Conservation (phyloP, 2,329 filamentous ascomycete species). For the Akanthomyces lecanii region DNA sequence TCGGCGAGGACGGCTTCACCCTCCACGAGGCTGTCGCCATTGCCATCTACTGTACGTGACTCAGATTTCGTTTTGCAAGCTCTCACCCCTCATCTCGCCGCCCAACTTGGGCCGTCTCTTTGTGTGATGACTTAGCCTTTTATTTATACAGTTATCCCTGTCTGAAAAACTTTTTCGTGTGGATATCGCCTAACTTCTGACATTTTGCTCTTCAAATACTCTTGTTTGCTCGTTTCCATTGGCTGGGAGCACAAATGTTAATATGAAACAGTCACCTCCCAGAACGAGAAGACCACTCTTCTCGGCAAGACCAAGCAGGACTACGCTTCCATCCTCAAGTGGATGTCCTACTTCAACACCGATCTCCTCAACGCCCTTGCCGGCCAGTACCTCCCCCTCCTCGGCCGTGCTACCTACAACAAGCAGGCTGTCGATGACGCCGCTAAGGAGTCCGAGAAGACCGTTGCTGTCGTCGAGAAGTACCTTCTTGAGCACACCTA, state of each 20-base stretch:
- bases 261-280: conserved; percentile 74
- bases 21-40: conserved; percentile 91
- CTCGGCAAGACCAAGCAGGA: conserved; percentile 99
- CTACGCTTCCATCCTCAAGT: conserved; percentile 95
- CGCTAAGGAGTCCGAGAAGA: conserved; percentile 64
- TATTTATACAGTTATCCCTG: conserved; percentile 95
- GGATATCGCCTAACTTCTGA: conserved; percentile 90
- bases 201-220: conserved; percentile 27
- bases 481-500: conserved; percentile 92
- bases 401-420: conserved; percentile 84
- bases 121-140: conserved; percentile 68
- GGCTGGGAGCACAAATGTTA: conserved; percentile 31
- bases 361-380: conserved; percentile 73
- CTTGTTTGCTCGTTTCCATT: conserved; percentile 24
- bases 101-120: conserved; percentile 13
- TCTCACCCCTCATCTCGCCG: conserved; percentile 27
- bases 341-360: conserved; percentile 94
- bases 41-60: conserved; percentile 88
- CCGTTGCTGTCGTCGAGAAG: conserved; percentile 70
- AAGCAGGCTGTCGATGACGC: conserved; percentile 92
- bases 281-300: conserved; percentile 99
- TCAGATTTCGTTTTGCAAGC: conserved; percentile 15
- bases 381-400: conserved; percentile 81
- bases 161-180: conserved; percentile 79
- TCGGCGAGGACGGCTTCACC: conserved; percentile 85